These are phyloP conservation scores for Xerocomus brunneocitrinus DNA, from an alignment of 768 basidiomycete species.

Conservation along the genomic window DNA sequence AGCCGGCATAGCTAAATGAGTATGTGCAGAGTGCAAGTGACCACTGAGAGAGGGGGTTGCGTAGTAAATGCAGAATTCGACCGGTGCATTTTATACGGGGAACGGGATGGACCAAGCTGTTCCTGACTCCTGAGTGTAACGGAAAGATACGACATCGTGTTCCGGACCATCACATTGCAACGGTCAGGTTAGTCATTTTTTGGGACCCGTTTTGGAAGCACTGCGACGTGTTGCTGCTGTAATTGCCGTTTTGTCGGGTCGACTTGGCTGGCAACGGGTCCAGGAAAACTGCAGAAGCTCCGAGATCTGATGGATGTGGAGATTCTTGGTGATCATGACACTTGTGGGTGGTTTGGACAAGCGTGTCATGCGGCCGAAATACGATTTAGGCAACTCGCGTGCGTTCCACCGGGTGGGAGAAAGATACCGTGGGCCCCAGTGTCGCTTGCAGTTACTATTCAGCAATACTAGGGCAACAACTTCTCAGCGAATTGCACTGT, in stretches of 20 bases:
- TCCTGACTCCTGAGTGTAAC: slow-evolving; percentile 6
- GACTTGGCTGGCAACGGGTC: slow-evolving; percentile 3
- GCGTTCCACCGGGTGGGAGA: neutral
- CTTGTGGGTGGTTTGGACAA: neutral
- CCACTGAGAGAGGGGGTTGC: neutral
- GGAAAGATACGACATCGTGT: slow-evolving; percentile 20
- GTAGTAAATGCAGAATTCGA: slow-evolving; percentile 3
- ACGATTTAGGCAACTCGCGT: slow-evolving; percentile 1
- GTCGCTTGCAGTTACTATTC: slow-evolving; percentile 9
- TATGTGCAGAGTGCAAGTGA: neutral
- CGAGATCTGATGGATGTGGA: slow-evolving; percentile 16
- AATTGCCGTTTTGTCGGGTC: slow-evolving; percentile 5
- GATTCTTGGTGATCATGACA: slow-evolving; percentile 14
- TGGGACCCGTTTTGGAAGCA: slow-evolving; percentile 14
- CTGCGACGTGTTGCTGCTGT: slow-evolving; percentile 12
- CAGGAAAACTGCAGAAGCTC: slow-evolving; percentile 1
- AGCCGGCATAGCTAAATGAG: slow-evolving; percentile 22
- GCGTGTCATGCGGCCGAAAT: slow-evolving; percentile 11
- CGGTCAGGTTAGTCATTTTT: slow-evolving; percentile 7
- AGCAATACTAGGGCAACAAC: slow-evolving; percentile 10
- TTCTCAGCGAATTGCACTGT: slow-evolving; percentile 8
- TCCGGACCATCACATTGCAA: slow-evolving; percentile 17
- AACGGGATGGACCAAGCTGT: slow-evolving; percentile 2
- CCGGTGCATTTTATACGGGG: slow-evolving; percentile 18
- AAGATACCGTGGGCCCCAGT: slow-evolving; percentile 7